Conservation (phyloP, 2,329 filamentous ascomycete species). For the Fusarium sp. region DNA sequence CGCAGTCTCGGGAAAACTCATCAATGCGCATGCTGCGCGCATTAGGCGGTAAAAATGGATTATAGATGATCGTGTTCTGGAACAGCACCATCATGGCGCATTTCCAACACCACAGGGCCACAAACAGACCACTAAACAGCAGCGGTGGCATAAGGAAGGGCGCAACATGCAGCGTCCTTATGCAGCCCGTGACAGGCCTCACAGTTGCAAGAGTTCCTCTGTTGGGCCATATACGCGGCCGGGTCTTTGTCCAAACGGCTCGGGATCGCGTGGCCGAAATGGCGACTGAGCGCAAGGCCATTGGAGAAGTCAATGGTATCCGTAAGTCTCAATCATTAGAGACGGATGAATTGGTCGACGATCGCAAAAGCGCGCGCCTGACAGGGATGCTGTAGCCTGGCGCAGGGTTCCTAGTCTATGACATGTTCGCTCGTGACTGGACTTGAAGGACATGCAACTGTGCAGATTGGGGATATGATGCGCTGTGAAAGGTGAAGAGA, state of each 20-base stretch:
- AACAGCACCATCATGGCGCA: slow-evolving; percentile 80
- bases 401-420: slow-evolving; percentile 33
- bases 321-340: slow-evolving; percentile 13
- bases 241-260: slow-evolving; percentile 12
- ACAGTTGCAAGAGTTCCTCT: slow-evolving; percentile 9
- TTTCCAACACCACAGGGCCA: slow-evolving; percentile 73
- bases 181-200: slow-evolving; percentile 26
- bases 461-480: slow-evolving; percentile 33
- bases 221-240: slow-evolving; percentile 25
- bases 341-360: slow-evolving; percentile 7
- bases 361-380: slow-evolving; percentile 22
- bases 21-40: slow-evolving; percentile 73
- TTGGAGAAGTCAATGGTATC: slow-evolving; percentile 26
- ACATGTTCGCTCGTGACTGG: slow-evolving; percentile 49
- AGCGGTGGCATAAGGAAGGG: slow-evolving; percentile 70
- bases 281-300: slow-evolving; percentile 41
- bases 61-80: slow-evolving; percentile 86
- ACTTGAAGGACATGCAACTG: slow-evolving; percentile 34
- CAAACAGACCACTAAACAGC: slow-evolving; percentile 72
- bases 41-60: slow-evolving; percentile 79
- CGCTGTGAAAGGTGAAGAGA: slow-evolving; percentile 15
- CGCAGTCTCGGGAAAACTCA: slow-evolving; percentile 70
- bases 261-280: slow-evolving; percentile 37
- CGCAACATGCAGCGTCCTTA: slow-evolving; percentile 47
- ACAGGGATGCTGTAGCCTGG: slow-evolving; percentile 35